Percentiles rank a stretch among this genome's conserved stretches.
phyloP scores from a whole-genome alignment of 1,139 yeast species.

The Kodamaea suecica region DNA sequence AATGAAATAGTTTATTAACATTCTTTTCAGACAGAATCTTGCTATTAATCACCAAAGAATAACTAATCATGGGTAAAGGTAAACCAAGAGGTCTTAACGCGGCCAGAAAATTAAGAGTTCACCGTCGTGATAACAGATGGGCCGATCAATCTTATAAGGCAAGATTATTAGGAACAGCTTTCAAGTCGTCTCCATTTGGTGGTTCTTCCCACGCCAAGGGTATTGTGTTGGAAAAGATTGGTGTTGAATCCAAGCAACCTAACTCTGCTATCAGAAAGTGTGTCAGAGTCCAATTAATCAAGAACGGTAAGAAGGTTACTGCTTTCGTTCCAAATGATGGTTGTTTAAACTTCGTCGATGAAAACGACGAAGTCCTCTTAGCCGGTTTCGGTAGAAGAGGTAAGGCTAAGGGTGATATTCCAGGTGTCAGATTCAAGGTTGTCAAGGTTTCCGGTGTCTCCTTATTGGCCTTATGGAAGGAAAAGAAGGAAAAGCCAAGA shows the following conservation, averaged over 20 bases:
- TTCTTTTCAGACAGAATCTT: constrained; percentile 6
- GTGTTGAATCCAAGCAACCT: constrained; percentile 99
- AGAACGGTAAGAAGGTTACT: constrained; percentile 99
- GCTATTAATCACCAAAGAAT: constrained; percentile 10
- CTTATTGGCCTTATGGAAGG: constrained; percentile 99
- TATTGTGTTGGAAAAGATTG: constrained; percentile 98
- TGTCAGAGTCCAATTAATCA: constrained; percentile 99
- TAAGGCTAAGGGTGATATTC: constrained; percentile 99
- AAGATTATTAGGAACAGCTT: constrained; percentile 98
- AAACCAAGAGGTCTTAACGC: constrained; percentile 99
- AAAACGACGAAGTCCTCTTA: constrained; percentile 97
- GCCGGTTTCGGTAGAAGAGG: constrained; percentile 99
- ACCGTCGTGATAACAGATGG: constrained; percentile 99
- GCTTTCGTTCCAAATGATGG: constrained; percentile 99
- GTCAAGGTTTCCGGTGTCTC: constrained; percentile 99
- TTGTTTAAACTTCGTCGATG: constrained; percentile 99
- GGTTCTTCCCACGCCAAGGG: constrained; percentile 99
- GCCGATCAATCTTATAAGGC: constrained; percentile 98
- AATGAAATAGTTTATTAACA: constrained; percentile 2
- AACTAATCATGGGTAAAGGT: constrained; percentile 76
- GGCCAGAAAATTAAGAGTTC: constrained; percentile 99
- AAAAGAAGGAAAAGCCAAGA: constrained; percentile 99
- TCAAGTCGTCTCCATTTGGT: constrained; percentile 99
- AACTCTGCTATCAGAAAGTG: constrained; percentile 99
- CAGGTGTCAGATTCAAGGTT: constrained; percentile 99